A percentile compares a stretch with the other conserved stretches of the same genome.
These are phyloP conservation scores for Hypoxylon sp. DNA, from an alignment of 2,329 filamentous ascomycete genomes.

Conservation along the genomic window DNA sequence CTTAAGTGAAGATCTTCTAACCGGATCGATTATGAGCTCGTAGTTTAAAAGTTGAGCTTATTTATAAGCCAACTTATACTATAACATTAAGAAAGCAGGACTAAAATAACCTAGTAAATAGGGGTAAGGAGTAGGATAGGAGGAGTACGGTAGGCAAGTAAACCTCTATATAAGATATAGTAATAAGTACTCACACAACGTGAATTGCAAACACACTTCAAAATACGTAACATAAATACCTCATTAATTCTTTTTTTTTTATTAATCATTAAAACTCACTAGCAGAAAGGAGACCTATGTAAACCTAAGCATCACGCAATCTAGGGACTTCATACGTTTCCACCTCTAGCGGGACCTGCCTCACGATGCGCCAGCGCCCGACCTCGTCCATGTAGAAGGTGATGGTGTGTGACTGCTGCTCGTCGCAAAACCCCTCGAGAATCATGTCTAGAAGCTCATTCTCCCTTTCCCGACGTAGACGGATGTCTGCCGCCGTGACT, in stretches of 20 bases:
- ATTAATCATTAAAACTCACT: background rate
- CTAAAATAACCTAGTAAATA: background rate
- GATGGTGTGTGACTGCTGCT: slow-evolving; percentile 42
- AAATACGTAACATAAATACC: too few species aligned
- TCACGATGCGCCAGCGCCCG: slow-evolving; percentile 60
- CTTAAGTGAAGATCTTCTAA: background rate
- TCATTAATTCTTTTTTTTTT: background rate
- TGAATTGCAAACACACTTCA: too few species aligned
- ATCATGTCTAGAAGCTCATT: slow-evolving; percentile 56
- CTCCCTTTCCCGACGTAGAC: slow-evolving; percentile 48
- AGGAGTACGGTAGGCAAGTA: too few species aligned
- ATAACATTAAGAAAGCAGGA: background rate
- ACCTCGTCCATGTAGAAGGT: slow-evolving; percentile 57
- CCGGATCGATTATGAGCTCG: background rate
- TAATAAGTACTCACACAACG: too few species aligned
- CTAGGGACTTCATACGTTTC: slow-evolving; percentile 30
- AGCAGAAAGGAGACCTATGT: background rate
- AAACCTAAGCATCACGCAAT: background rate
- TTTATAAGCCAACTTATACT: background rate
- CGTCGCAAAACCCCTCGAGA: slow-evolving; percentile 56
- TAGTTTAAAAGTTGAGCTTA: background rate
- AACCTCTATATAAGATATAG: too few species aligned
- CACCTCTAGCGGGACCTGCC: slow-evolving; percentile 22
- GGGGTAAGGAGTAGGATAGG: background rate
- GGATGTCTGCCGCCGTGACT: slow-evolving; percentile 47